A percentile compares a stretch with the other conserved stretches of the same genome.
These are phyloP conservation scores for Colletotrichum lini DNA, from an alignment of 2,329 filamentous ascomycete genomes.

Conservation along the genomic window DNA sequence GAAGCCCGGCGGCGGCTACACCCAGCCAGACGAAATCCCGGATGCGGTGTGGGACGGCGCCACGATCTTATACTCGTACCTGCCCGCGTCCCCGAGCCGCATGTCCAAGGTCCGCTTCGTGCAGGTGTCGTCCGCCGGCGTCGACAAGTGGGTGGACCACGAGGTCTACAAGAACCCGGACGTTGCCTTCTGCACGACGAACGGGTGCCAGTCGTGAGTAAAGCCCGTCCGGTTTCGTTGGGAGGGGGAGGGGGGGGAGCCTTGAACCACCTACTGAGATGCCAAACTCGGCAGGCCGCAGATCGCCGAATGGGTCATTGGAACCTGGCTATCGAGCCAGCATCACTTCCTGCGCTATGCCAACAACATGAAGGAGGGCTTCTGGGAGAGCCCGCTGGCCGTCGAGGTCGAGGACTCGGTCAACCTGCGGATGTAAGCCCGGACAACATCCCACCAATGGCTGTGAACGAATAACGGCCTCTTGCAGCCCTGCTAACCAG, in stretches of 20 bases:
- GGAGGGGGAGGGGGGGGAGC: too few relatives aligned
- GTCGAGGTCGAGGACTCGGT: slow-evolving; percentile 50
- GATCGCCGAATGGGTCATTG: slow-evolving; percentile 59
- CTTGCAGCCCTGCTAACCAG: neutral
- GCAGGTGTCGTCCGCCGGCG: slow-evolving; percentile 61
- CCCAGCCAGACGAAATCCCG: slow-evolving; percentile 47
- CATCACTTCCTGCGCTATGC: slow-evolving; percentile 51
- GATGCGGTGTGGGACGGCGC: slow-evolving; percentile 55
- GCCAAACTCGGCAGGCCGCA: slow-evolving; percentile 48
- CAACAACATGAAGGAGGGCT: slow-evolving; percentile 48
- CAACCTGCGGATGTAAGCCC: slow-evolving; percentile 52
- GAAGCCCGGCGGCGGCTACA: slow-evolving; percentile 41
- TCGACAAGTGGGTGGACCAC: slow-evolving; percentile 57
- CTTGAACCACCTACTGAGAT: neutral
- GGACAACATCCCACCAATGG: too few relatives aligned
- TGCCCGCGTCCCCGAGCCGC: slow-evolving; percentile 50
- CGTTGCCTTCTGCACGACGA: slow-evolving; percentile 57
- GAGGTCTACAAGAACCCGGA: slow-evolving; percentile 52
- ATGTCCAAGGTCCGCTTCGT: slow-evolving; percentile 58
- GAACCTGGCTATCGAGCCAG: slow-evolving; percentile 51
- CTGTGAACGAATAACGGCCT: too few relatives aligned
- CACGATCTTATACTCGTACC: slow-evolving; percentile 55
- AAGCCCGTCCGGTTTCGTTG: too few relatives aligned
- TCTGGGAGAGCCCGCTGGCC: slow-evolving; percentile 5
- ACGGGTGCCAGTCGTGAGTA: slow-evolving; percentile 59